Evolutionary conservation across 73 alveolate genomes (phyloP), one percentile per base, ranked within the genome.

Genomic region (Strombidium stylifer): DNA sequence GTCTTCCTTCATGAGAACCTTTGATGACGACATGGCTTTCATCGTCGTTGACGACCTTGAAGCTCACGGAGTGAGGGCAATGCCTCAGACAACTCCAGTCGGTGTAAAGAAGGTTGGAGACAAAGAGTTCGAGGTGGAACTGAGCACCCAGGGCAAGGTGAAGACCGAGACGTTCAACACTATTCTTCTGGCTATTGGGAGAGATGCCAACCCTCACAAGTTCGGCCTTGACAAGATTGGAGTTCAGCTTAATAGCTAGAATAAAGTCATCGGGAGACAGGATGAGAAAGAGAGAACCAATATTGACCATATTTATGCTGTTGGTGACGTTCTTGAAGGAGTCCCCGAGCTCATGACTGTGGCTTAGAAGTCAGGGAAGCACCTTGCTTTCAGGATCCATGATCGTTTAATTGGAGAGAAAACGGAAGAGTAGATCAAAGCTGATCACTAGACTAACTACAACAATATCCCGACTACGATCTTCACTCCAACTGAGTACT

Each of bases 401-500:
- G n/a, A n/a, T n/a, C n/a, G n/a, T n/a, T n/a, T n/a, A n/a, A n/a
- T 82, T 52, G 93, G 88, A 4, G 94, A 90, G 10, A 64, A 77
- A 19, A 93, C 90, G 15, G 84, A 66, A 60, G 64, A 60, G n/a
- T n/a, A n/a, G n/a, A n/a, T n/a, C n/a, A n/a, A n/a, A n/a, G n/a
- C n/a, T n/a, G n/a, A n/a, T n/a, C n/a, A n/a, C n/a, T n/a, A n/a
- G 62, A 95, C 95, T 95, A 92, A 94, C 85, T 97, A 95, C 84
- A 86, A 82, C 21, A 94, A 91, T 64, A 92, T 97, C 23, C 96
- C 99, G 30, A 97, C 99, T 6, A 97, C 99, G 7, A 95, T 97
- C 2, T 97, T 95, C 84, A 92, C 99, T 25, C 98, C 98, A 24
- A 48, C 95, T 11, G 99, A 97, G 70, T 97, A 95, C 76, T 98